Percentiles rank a stretch among this genome's conserved stretches.
These are phyloP conservation scores for Ganoderma meredithae DNA, from an alignment of 1,284 basidiomycete species.

Conservation along the genomic window DNA sequence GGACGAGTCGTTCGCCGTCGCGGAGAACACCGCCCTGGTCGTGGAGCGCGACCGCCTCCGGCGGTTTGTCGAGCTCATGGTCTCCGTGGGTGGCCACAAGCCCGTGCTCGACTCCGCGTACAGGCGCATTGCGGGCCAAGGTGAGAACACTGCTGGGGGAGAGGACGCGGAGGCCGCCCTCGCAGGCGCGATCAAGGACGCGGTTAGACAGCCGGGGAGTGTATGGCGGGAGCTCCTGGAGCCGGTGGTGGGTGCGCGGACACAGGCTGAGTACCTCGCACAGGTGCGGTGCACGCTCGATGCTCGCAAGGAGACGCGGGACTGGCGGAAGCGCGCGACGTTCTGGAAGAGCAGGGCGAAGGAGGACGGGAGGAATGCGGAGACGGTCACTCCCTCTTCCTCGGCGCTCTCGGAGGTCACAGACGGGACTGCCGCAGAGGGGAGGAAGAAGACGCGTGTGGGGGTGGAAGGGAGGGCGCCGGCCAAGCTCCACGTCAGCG, in stretches of 20 bases:
- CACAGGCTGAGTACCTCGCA: slow-evolving; percentile 55
- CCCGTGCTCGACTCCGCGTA: slow-evolving; percentile 36
- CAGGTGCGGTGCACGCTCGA: slow-evolving; percentile 56
- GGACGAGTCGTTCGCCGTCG: slow-evolving; percentile 33
- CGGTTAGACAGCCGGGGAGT: slow-evolving; percentile 47
- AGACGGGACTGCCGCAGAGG: slow-evolving; percentile 49
- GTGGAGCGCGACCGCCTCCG: slow-evolving; percentile 40
- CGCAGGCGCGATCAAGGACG: slow-evolving; percentile 53
- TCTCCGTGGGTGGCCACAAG: slow-evolving; percentile 42
- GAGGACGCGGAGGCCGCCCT: slow-evolving; percentile 53
- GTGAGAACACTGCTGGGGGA: slow-evolving; percentile 16
- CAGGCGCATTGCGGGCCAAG: slow-evolving; percentile 28
- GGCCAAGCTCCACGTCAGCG: not conserved
- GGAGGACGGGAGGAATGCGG: slow-evolving; percentile 42
- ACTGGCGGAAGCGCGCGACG: slow-evolving; percentile 49
- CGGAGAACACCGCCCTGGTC: slow-evolving; percentile 14
- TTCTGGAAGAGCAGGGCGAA: slow-evolving; percentile 58
- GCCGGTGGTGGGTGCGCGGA: slow-evolving; percentile 49
- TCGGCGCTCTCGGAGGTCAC: slow-evolving; percentile 60
- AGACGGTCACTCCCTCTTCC: slow-evolving; percentile 54
- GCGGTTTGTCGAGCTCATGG: slow-evolving; percentile 42
- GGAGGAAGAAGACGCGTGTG: slow-evolving; percentile 45
- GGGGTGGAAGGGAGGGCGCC: slow-evolving; percentile 32
- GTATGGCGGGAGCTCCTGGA: slow-evolving; percentile 56
- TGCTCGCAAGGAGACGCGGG: slow-evolving; percentile 51